Base-by-base conservation (phyloP, 345 rosid genomes). In the Salix suchowensis region DNA sequence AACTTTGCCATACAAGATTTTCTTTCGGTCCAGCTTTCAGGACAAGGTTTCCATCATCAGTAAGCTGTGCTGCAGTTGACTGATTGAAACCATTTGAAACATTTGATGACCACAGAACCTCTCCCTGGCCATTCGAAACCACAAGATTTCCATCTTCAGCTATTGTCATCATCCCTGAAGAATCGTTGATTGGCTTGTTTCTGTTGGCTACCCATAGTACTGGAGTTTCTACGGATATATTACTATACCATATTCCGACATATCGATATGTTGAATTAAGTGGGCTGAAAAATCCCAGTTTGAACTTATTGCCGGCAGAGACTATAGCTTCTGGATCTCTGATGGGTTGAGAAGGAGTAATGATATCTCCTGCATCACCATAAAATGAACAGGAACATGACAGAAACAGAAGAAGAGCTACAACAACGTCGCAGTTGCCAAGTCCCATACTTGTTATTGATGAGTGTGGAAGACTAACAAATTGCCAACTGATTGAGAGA, bases 131-230 rank as follows among this genome's bases (percentile, higher is more conserved):
- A 70, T 85, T 82, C 39, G 55, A 74, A 54, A 88, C 78, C 26
- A 83, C 87, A 9, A 77, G 79, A 42, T 88, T 86, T 3, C 97
- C 91, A 14, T 89, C 79, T 0, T 74, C 58, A 0, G 48, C 39
- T 14, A 67, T 36, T 19, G 64, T 82, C 24, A 89, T 2, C 10
- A 75, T 32, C 55, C 89, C 89, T 0, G 90, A 89, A 52, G 78
- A 67, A 67, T 76, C 78, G 40, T 26, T 67, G 39, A 76, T 30
- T 19, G 78, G 67, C 34, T 19, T 40, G 72, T 78, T 39, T 55
- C 70, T 78, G 60, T 78, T 67, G 2, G 75, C 81, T 44, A 62
- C 37, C 74, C 79, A 76, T 12, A 76, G 11, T 26, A 32, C 32
- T 9, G 0, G 44, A 21, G 46, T 76, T 0, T 0, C 10, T 4